Conservation (phyloP, 2,329 filamentous ascomycete genomes). For the Chaetomium olivaceum region DNA sequence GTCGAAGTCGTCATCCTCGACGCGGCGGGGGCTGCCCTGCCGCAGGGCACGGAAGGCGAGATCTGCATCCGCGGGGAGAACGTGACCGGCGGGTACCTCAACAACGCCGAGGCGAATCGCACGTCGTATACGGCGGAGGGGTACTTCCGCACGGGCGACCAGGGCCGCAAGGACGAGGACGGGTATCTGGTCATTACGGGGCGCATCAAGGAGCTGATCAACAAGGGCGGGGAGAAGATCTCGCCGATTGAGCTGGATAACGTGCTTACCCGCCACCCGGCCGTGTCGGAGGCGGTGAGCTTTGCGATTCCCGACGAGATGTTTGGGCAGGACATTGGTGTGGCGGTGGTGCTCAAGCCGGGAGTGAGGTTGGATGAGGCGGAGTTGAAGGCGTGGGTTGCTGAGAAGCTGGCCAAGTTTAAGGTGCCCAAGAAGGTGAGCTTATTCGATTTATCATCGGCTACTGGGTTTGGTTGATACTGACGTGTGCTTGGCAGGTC, state of each 20-base stretch:
- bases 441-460: not conserved
- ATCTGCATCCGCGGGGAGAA: conserved; percentile 83
- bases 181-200: conserved; percentile 85
- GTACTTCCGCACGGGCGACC: conserved; percentile 86
- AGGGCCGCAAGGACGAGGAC: conserved; percentile 76
- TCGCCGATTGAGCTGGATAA: conserved; percentile 87
- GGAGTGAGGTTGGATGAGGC: conserved; percentile 57
- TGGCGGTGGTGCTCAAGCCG: conserved; percentile 72
- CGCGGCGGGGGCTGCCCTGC: conserved; percentile 64
- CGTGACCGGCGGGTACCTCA: conserved; percentile 81
- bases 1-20: conserved; percentile 80
- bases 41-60: conserved; percentile 72
- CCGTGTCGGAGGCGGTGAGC: conserved; percentile 75
- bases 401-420: conserved; percentile 73
- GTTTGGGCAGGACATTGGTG: conserved; percentile 79
- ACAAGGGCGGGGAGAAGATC: conserved; percentile 88
- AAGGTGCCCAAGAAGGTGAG: conserved; percentile 80
- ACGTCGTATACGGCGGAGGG: conserved; percentile 72
- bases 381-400: conserved; percentile 68
- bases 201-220: conserved; percentile 91
- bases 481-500: conserved; percentile 41
- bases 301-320: conserved; percentile 81
- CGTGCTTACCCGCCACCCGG: conserved; percentile 70
- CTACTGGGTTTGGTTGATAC: conserved; percentile 9
- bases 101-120: conserved; percentile 75